phyloP scores from a whole-genome alignment of 108 stramenopile species.

The Discostella pseudostelligera region DNA sequence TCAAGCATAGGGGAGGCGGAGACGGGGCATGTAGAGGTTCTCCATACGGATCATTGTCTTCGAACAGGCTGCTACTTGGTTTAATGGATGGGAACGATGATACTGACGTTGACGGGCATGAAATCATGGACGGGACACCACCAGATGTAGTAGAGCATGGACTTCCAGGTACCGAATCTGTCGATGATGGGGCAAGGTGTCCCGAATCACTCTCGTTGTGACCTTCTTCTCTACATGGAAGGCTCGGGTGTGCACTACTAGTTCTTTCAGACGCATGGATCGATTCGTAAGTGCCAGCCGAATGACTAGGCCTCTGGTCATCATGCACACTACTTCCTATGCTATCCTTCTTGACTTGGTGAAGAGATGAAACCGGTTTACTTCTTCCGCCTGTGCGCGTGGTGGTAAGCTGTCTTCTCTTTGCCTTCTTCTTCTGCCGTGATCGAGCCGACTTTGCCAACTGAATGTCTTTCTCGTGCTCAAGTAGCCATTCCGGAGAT shows the following conservation, averaged over 20 bases:
- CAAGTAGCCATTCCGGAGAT: constrained; percentile 39
- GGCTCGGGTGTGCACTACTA: neutral
- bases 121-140: constrained; percentile 21
- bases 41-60: constrained; percentile 5
- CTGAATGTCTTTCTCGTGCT: constrained; percentile 46
- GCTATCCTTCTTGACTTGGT: constrained; percentile 1
- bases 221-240: neutral
- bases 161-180: constrained; percentile 7
- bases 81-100: constrained; percentile 16
- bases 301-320: neutral
- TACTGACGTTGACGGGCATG: constrained; percentile 13
- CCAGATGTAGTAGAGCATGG: constrained; percentile 5
- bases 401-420: constrained; percentile 16
- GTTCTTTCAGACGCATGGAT: constrained; percentile 1
- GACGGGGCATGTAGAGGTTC: constrained; percentile 10
- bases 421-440: constrained; percentile 27
- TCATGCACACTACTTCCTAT: neutral
- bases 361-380: neutral
- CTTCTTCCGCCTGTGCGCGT: neutral
- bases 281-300: neutral
- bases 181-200: constrained; percentile 1
- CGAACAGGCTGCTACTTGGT: constrained; percentile 13
- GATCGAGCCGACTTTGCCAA: constrained; percentile 25
- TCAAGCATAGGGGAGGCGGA: constrained; percentile 4
- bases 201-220: constrained; percentile 6